phyloP scores from a whole-genome alignment of 495 filamentous ascomycete genomes.

The Aspergillus panamensis region DNA sequence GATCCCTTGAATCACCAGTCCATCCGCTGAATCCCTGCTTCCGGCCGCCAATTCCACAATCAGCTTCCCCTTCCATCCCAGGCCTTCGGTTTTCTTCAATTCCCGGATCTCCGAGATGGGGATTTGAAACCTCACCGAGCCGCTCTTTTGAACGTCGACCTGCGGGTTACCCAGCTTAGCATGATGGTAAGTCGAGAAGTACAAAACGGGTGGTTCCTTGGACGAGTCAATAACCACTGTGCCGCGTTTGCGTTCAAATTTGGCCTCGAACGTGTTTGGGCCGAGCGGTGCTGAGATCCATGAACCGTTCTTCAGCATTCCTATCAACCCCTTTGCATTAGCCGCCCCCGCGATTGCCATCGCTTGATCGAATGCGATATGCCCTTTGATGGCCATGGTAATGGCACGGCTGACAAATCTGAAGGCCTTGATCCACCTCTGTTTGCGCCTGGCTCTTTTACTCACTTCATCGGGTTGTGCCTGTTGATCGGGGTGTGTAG shows the following conservation, averaged over 20 bases:
- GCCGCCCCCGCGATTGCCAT: conserved; percentile 60
- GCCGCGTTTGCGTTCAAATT: conserved; percentile 70
- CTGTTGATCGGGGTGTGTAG: background rate
- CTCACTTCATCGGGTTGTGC: conserved; percentile 3
- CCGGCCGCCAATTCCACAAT: conserved; percentile 77
- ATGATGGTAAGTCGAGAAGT: conserved; percentile 47
- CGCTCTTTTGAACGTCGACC: conserved; percentile 46
- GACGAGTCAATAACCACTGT: conserved; percentile 64
- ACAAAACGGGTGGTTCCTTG: conserved; percentile 34
- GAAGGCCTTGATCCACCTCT: conserved; percentile 44
- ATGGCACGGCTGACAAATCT: conserved; percentile 66
- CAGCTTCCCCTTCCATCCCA: conserved; percentile 85
- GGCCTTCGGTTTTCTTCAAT: conserved; percentile 75
- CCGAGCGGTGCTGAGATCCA: conserved; percentile 47
- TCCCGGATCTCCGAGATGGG: conserved; percentile 59
- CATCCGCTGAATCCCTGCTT: conserved; percentile 68
- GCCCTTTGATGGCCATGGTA: conserved; percentile 62
- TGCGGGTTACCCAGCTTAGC: conserved; percentile 31
- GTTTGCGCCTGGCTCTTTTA: background rate
- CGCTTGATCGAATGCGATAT: conserved; percentile 63
- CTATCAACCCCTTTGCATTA: conserved; percentile 65
- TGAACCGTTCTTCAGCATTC: conserved; percentile 53
- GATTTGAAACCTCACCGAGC: conserved; percentile 43
- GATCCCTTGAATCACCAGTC: conserved; percentile 62
- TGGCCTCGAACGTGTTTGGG: conserved; percentile 68